phyloP scores from a whole-genome alignment of 257 asterid species.

The Cruciata laevipes region DNA sequence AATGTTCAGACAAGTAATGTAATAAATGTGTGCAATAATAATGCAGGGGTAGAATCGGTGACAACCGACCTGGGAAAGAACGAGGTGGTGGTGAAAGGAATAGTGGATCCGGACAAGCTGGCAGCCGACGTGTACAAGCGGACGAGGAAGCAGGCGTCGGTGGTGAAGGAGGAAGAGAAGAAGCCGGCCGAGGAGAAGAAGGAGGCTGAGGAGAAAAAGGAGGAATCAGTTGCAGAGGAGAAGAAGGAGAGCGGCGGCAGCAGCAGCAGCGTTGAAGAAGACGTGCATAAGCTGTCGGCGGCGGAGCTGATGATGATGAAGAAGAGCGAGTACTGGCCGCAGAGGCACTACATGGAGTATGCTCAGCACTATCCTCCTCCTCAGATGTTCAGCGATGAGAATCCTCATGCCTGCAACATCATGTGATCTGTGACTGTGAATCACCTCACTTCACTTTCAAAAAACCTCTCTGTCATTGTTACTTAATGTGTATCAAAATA shows the following conservation, averaged over 20 bases:
- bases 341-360: constrained; percentile 50
- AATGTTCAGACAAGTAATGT: neutral
- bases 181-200: constrained; percentile 34
- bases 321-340: constrained; percentile 58
- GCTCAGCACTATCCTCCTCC: constrained; percentile 32
- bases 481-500: too few species aligned
- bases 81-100: constrained; percentile 58
- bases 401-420: constrained; percentile 71
- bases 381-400: constrained; percentile 84
- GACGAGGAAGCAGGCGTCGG: constrained; percentile 65
- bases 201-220: constrained; percentile 30
- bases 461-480: neutral
- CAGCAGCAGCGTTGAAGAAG: neutral
- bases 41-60: constrained; percentile 75
- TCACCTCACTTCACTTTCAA: too few species aligned
- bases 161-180: constrained; percentile 54
- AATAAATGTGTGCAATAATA: neutral
- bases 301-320: constrained; percentile 20
- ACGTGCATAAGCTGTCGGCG: neutral
- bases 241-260: constrained; percentile 10
- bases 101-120: constrained; percentile 70
- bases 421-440: constrained; percentile 30
- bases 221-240: constrained; percentile 17
- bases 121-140: constrained; percentile 61
- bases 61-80: constrained; percentile 52